Evolutionary conservation across 768 basidiomycete genomes (phyloP).

Genomic region (Tulasnella sp.): DNA sequence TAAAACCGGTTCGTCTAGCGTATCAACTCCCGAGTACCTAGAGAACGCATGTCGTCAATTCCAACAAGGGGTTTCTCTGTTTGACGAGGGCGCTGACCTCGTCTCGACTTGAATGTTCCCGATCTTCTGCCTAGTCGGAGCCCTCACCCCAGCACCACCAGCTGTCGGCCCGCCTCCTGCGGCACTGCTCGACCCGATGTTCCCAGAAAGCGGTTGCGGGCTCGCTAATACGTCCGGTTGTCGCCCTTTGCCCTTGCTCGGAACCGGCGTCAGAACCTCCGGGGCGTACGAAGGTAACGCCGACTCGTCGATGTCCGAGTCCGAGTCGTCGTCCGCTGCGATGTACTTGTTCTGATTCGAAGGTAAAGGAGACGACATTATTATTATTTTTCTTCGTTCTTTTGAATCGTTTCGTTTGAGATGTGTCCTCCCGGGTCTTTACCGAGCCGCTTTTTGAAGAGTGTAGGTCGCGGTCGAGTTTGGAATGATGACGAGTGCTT

Average conservation of each 20-base stretch:
- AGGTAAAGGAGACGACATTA: constrained; percentile 3
- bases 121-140: constrained; percentile 47
- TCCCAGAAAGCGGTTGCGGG: constrained; percentile 57
- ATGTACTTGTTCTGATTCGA: constrained; percentile 14
- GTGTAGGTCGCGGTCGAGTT: too few relatives aligned
- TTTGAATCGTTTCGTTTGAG: too few relatives aligned
- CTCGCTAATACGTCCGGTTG: constrained; percentile 28
- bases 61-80: background rate
- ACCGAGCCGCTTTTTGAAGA: too few relatives aligned
- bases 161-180: constrained; percentile 20
- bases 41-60: background rate
- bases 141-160: constrained; percentile 25
- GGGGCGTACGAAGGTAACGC: constrained; percentile 69
- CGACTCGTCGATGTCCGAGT: constrained; percentile 70
- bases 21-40: constrained; percentile 75
- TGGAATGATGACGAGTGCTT: too few relatives aligned
- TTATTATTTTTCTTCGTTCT: background rate
- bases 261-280: constrained; percentile 24
- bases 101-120: constrained; percentile 87
- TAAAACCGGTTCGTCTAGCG: constrained; percentile 84
- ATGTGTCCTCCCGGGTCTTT: too few relatives aligned
- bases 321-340: constrained; percentile 45
- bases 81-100: constrained; percentile 37
- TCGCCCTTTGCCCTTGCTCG: constrained; percentile 52
- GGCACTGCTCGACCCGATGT: constrained; percentile 36